These are phyloP conservation scores for Schwanniomyces occidentalis DNA, from an alignment of 805 yeast species.

Conservation along the genomic window DNA sequence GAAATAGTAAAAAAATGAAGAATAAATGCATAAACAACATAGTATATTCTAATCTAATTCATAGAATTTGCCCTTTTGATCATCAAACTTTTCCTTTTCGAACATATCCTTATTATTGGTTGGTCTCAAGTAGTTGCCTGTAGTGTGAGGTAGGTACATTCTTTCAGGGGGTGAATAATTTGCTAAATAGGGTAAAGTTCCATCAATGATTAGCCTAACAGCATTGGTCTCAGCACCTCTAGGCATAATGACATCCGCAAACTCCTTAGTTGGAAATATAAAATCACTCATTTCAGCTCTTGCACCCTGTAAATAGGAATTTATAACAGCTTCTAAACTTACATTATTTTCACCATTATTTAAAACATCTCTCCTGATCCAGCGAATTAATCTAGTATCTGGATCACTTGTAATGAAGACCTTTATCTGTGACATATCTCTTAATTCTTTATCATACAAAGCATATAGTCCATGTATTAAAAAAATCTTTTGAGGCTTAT, in stretches of 20 bases:
- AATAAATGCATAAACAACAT: constrained; percentile 1
- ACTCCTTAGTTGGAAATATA: constrained; percentile 66
- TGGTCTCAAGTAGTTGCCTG: constrained; percentile 30
- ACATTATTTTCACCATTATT: constrained; percentile 9
- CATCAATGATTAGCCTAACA: constrained; percentile 62
- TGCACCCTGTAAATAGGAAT: constrained; percentile 53
- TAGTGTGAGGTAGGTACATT: constrained; percentile 11
- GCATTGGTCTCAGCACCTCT: constrained; percentile 65
- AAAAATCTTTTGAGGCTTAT: constrained; percentile 21
- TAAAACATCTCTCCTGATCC: constrained; percentile 55
- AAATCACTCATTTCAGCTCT: constrained; percentile 68
- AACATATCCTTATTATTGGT: constrained; percentile 17
- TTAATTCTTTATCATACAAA: constrained; percentile 58
- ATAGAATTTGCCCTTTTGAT: constrained; percentile 45
- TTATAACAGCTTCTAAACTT: constrained; percentile 38
- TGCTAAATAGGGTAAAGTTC: constrained; percentile 45
- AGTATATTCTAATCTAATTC: constrained; percentile 31
- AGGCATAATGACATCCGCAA: constrained; percentile 75
- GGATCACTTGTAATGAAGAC: constrained; percentile 83
- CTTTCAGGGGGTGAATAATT: constrained; percentile 11
- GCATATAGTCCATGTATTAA: constrained; percentile 82
- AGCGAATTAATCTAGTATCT: constrained; percentile 78
- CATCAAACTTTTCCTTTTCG: constrained; percentile 35
- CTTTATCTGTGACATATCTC: constrained; percentile 59
- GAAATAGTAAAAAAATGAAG: constrained; percentile 1